A percentile compares a stretch with the other conserved stretches of the same genome.
Evolutionary conservation across 768 basidiomycete species (phyloP).

Genomic region (Serpula lacrymans): DNA sequence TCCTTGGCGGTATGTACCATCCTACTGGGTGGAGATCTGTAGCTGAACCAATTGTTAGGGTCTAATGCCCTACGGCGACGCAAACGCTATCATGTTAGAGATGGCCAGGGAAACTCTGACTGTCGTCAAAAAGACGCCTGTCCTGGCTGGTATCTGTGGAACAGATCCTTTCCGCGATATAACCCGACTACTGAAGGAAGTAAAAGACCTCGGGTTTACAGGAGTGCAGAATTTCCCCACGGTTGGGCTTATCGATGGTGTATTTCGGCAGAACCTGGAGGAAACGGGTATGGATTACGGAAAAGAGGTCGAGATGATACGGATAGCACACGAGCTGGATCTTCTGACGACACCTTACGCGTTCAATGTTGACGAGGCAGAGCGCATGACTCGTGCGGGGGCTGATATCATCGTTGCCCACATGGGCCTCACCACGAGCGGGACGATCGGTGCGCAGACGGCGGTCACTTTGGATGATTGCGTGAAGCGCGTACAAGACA

Average conservation of each 20-base stretch:
- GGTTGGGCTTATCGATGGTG: conserved; percentile 23
- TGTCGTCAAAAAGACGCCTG: conserved; percentile 23
- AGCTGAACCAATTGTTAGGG: conserved; percentile 11
- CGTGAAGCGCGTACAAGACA: conserved; percentile 15
- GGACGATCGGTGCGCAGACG: conserved; percentile 22
- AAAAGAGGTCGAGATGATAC: conserved; percentile 28
- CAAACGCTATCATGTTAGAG: conserved; percentile 24
- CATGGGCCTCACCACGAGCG: conserved; percentile 27
- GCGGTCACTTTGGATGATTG: conserved; percentile 19
- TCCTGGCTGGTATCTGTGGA: conserved; percentile 24
- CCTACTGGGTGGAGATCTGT: background rate
- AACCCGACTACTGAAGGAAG: conserved; percentile 16
- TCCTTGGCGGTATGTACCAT: conserved; percentile 20
- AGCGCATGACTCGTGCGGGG: conserved; percentile 20
- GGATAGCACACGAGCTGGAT: conserved; percentile 18
- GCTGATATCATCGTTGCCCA: conserved; percentile 24
- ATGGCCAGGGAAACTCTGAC: conserved; percentile 26
- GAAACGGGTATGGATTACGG: conserved; percentile 28
- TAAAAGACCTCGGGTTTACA: conserved; percentile 23
- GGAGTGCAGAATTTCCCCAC: conserved; percentile 29
- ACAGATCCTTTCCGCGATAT: conserved; percentile 27
- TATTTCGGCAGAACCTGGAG: conserved; percentile 26
- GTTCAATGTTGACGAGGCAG: conserved; percentile 23
- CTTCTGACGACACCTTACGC: conserved; percentile 25
- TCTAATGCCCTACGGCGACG: conserved; percentile 26